A percentile compares a stretch with the other conserved stretches of the same genome.
Conservation (phyloP, 257 asterid genomes). For the Petunia axillaris region DNA sequence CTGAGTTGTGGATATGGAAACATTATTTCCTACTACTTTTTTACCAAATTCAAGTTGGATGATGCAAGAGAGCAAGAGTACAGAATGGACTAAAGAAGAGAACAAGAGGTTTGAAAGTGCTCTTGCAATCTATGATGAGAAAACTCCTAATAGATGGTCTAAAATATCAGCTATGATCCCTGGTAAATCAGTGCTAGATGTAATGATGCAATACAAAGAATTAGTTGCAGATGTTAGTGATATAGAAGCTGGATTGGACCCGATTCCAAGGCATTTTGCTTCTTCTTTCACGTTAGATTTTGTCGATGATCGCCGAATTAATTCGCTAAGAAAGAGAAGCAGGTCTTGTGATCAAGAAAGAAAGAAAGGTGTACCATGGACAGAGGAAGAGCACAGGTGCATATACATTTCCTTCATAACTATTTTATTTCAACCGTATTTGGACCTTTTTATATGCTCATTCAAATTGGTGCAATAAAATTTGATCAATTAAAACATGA, state of each 20-base stretch:
- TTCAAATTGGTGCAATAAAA: neutral
- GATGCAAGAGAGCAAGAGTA: conserved; percentile 39
- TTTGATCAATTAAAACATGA: neutral
- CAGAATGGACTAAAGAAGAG: conserved; percentile 75
- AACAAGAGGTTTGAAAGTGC: conserved; percentile 80
- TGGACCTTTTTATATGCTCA: neutral
- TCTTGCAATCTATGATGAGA: conserved; percentile 68
- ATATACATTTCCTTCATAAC: neutral
- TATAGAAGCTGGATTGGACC: conserved; percentile 80
- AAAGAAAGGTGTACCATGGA: conserved; percentile 85
- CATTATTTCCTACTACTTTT: conserved; percentile 45
- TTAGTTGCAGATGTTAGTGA: conserved; percentile 68
- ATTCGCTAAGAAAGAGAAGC: conserved; percentile 54
- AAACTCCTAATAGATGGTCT: conserved; percentile 70
- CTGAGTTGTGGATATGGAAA: conserved; percentile 47
- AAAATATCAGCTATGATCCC: conserved; percentile 69
- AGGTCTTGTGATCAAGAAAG: conserved; percentile 63
- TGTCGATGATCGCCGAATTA: conserved; percentile 44
- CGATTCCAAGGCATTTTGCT: conserved; percentile 54
- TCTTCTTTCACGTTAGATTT: conserved; percentile 55
- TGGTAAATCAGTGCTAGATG: conserved; percentile 74
- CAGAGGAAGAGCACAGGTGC: conserved; percentile 88
- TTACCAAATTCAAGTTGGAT: conserved; percentile 42
- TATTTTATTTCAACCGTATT: neutral
- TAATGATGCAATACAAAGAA: conserved; percentile 64